Conservation (phyloP, 306 rosid species). For the Acacia crassicarpa region DNA sequence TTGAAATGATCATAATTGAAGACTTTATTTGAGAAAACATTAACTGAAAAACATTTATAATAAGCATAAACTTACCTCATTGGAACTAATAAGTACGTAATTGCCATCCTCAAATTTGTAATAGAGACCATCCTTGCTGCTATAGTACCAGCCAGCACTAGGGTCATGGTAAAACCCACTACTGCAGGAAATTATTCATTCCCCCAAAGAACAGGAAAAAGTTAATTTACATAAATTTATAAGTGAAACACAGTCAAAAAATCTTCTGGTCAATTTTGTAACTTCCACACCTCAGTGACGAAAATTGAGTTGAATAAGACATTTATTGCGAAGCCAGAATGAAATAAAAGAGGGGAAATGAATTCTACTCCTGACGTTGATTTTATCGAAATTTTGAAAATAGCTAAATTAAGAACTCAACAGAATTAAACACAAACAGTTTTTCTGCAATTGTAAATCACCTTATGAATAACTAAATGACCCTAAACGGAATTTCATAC, state of each 20-base stretch:
- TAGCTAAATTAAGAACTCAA: background rate
- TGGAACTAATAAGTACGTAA: slow-evolving; percentile 66
- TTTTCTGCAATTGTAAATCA: background rate
- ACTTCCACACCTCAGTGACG: background rate
- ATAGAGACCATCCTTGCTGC: slow-evolving; percentile 63
- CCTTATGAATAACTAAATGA: background rate
- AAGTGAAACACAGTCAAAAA: background rate
- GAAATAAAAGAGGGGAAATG: background rate
- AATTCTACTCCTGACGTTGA: background rate
- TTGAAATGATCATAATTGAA: slow-evolving; percentile 5
- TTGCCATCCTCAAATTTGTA: slow-evolving; percentile 82
- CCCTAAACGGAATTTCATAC: background rate
- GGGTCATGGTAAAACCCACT: slow-evolving; percentile 93
- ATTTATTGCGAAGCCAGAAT: background rate
- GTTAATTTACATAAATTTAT: background rate
- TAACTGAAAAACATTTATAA: background rate
- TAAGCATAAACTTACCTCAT: slow-evolving; percentile 37
- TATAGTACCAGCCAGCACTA: slow-evolving; percentile 85
- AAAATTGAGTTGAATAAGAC: background rate
- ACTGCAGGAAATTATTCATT: slow-evolving; percentile 46
- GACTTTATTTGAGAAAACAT: background rate
- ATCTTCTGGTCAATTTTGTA: background rate
- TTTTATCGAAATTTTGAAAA: background rate
- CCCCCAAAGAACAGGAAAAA: background rate
- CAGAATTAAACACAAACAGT: background rate